Base-by-base conservation (phyloP, 2,329 filamentous ascomycete species). In the Fusarium sp. region DNA sequence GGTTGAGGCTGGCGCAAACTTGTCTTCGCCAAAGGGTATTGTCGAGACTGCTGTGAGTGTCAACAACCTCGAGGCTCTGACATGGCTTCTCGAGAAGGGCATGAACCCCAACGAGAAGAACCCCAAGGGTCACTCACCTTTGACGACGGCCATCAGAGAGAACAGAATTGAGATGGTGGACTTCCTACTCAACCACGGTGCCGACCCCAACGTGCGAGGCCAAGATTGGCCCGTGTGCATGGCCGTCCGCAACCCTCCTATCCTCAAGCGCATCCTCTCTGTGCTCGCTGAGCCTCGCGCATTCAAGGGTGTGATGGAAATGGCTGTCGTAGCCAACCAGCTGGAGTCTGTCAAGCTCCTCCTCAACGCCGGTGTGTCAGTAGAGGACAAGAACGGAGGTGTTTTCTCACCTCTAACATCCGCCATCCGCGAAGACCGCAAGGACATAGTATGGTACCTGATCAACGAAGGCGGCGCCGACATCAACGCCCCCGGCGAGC, bases 151-250 rank as follows among this genome's bases (percentile, higher is more conserved):
- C 5, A 91, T 91, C 62, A 83, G 83, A 7, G 86, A 89, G 54
- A 83, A 88, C 73, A 83, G 84, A 4, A 74, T 81, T 26, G 88
- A 90, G 8, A 81, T 90, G 69, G 83, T 91, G 23, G 86, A 90
- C 38, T 75, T 85, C 12, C 82, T 91, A 2, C 81, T 91, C 8
- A 76, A 80, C 5, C 82, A 86, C 30, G 88, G 88, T 12, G 89
- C 88, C 0, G 86, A 90, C 63, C 87, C 89, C 6, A 85, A 86
- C 56, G 79, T 90, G 18, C 84, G 89, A 15, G 89, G 89, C 34
- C 83, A 90, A 71, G 88, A 92, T 74, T 92, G 90, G 90, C 90
- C 90, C 0, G 82, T 92, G 12, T 89, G 86, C 76, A 89, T 92
- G 86, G 89, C 90, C 0, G 88, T 91, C 50, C 83, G 82, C 62